Conservation (phyloP, 495 filamentous ascomycete species). For the Lophium mytilinum region DNA sequence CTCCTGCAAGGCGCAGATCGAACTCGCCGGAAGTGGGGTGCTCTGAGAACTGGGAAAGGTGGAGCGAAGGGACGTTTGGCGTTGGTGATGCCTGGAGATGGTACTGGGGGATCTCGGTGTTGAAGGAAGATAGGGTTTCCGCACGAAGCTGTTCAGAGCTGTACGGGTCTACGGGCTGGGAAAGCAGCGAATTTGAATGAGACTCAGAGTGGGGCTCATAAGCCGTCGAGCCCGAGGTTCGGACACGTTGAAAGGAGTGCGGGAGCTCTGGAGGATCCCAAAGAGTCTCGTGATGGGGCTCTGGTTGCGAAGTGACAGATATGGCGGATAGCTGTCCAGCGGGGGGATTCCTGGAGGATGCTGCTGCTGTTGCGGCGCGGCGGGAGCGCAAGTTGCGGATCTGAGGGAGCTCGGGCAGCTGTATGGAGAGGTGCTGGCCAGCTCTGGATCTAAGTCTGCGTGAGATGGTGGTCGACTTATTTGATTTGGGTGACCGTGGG, state of each 20-base stretch:
- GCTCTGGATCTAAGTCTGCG: conserved; percentile 23
- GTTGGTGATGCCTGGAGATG: not conserved
- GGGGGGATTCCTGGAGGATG: conserved; percentile 2
- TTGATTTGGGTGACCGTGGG: conserved; percentile 23
- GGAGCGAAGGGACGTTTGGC: conserved; percentile 11
- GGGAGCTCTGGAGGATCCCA: conserved; percentile 17
- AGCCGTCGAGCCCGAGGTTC: conserved; percentile 13
- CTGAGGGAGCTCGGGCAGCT: conserved; percentile 19
- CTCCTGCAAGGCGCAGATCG: conserved; percentile 15
- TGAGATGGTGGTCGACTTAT: conserved; percentile 24
- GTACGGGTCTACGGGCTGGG: conserved; percentile 14
- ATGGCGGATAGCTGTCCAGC: not conserved
- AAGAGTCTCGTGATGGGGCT: conserved; percentile 5
- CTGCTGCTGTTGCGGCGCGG: conserved; percentile 15
- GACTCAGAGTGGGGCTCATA: conserved; percentile 7
- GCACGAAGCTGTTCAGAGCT: conserved; percentile 8
- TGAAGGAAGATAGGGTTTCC: not conserved
- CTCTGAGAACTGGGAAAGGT: conserved; percentile 10
- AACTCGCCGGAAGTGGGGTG: conserved; percentile 5
- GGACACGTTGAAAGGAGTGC: conserved; percentile 17
- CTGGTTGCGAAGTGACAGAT: conserved; percentile 19
- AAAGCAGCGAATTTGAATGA: conserved; percentile 10
- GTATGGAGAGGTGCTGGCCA: conserved; percentile 16
- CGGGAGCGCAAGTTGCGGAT: conserved; percentile 16
- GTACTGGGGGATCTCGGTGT: not conserved